These are phyloP conservation scores for Colletotrichum tropicale DNA, from an alignment of 2,329 filamentous ascomycete genomes.

Conservation along the genomic window DNA sequence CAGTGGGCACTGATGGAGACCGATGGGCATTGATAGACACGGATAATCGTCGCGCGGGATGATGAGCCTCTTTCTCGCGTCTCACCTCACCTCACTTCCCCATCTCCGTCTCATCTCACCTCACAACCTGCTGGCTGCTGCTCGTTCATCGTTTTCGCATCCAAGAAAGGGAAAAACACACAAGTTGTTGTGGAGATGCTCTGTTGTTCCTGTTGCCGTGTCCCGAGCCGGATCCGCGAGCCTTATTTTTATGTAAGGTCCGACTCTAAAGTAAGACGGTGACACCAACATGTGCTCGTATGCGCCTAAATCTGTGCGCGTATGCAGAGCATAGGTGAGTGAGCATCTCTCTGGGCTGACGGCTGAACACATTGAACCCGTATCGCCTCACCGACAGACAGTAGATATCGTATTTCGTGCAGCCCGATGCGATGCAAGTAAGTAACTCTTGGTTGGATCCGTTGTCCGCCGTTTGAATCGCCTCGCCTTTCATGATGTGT, in stretches of 20 bases:
- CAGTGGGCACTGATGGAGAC: neutral
- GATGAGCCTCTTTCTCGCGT: neutral
- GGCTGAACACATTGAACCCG: neutral
- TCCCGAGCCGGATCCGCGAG: neutral
- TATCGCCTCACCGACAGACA: constrained; percentile 1
- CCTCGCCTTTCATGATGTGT: neutral
- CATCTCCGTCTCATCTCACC: neutral
- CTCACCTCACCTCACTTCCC: neutral
- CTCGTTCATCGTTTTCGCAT: neutral
- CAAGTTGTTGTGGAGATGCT: neutral
- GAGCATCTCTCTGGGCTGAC: neutral
- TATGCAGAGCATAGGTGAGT: neutral
- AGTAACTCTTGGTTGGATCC: neutral
- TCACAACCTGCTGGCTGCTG: neutral
- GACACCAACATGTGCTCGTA: neutral
- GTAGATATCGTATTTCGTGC: neutral
- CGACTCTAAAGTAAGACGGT: neutral
- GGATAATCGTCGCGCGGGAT: neutral
- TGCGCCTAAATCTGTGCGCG: neutral
- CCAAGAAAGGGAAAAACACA: neutral
- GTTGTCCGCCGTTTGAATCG: neutral
- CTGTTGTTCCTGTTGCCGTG: neutral
- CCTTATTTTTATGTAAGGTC: neutral
- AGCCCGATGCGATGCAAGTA: neutral
- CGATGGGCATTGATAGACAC: neutral